phyloP scores from a whole-genome alignment of 2,329 filamentous ascomycete species.

The Aureobasidium pullulans region DNA sequence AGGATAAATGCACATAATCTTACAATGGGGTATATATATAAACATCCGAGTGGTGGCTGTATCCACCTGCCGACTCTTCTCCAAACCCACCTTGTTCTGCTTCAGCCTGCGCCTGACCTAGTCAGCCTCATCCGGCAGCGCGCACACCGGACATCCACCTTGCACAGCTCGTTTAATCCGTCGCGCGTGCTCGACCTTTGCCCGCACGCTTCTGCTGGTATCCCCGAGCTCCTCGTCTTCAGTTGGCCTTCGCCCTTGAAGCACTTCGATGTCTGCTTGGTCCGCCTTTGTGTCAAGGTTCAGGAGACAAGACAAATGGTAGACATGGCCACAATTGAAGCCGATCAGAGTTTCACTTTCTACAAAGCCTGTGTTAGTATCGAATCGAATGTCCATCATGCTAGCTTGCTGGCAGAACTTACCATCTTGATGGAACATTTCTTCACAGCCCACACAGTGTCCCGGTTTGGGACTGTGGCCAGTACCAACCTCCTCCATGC shows the following conservation, averaged over 20 bases:
- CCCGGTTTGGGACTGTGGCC: constrained; percentile 24
- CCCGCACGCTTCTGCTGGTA: constrained; percentile 60
- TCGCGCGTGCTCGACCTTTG: constrained; percentile 81
- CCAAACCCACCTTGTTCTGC: neutral
- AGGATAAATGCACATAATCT: neutral
- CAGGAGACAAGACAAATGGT: constrained; percentile 69
- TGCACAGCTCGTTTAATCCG: constrained; percentile 62
- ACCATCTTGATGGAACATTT: constrained; percentile 32
- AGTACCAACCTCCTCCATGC: constrained; percentile 19
- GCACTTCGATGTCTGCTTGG: constrained; percentile 31
- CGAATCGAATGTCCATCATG: neutral
- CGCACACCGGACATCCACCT: constrained; percentile 22
- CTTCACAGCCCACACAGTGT: constrained; percentile 33
- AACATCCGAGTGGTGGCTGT: neutral
- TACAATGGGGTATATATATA: neutral
- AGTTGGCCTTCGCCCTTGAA: constrained; percentile 40
- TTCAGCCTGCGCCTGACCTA: neutral
- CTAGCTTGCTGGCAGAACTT: constrained; percentile 16
- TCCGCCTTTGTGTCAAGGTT: constrained; percentile 33
- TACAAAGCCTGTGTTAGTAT: constrained; percentile 14
- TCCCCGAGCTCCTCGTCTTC: constrained; percentile 24
- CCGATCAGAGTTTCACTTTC: constrained; percentile 69
- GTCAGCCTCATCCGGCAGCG: constrained; percentile 14
- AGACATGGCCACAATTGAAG: constrained; percentile 76
- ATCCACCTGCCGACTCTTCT: neutral